Conservation (phyloP, 1,284 basidiomycete species). For the Boletus mariae region DNA sequence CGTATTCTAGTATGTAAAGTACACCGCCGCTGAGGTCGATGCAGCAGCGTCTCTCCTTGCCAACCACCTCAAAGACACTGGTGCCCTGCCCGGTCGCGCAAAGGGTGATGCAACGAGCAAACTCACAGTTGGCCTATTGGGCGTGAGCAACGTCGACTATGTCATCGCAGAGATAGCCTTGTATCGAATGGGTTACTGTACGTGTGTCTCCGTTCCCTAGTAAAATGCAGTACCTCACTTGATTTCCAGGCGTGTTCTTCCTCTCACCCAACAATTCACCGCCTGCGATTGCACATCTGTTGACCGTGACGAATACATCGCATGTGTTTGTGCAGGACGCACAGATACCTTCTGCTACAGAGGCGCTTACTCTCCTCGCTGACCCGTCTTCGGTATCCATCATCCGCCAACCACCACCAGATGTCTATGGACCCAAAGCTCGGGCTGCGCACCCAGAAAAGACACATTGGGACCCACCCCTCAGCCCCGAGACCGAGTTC, state of each 20-base stretch:
- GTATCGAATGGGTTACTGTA: conserved; percentile 33
- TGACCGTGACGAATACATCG: conserved; percentile 43
- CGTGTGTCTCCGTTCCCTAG: conserved; percentile 3
- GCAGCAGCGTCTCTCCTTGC: conserved; percentile 28
- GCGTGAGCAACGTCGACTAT: conserved; percentile 29
- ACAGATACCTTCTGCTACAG: conserved; percentile 12
- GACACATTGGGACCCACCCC: conserved; percentile 32
- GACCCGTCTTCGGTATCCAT: conserved; percentile 22
- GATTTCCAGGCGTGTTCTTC: conserved; percentile 34
- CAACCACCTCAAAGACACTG: conserved; percentile 23
- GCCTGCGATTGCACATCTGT: conserved; percentile 53
- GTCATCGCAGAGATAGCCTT: conserved; percentile 27
- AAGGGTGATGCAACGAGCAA: conserved; percentile 24
- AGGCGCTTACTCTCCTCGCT: conserved; percentile 15
- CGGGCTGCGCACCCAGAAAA: conserved; percentile 35
- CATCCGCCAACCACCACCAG: conserved; percentile 22
- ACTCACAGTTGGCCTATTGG: conserved; percentile 28
- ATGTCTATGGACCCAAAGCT: conserved; percentile 14
- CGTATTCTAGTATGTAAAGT: conserved; percentile 21
- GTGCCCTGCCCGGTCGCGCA: conserved; percentile 19
- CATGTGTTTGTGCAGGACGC: conserved; percentile 37
- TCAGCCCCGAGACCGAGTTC: conserved; percentile 46
- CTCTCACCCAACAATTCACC: conserved; percentile 57
- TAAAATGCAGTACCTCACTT: background rate
- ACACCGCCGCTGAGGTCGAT: conserved; percentile 25